phyloP scores from a whole-genome alignment of 202 grass and related monocot genomes.

The Miscanthus sacchariflorus region DNA sequence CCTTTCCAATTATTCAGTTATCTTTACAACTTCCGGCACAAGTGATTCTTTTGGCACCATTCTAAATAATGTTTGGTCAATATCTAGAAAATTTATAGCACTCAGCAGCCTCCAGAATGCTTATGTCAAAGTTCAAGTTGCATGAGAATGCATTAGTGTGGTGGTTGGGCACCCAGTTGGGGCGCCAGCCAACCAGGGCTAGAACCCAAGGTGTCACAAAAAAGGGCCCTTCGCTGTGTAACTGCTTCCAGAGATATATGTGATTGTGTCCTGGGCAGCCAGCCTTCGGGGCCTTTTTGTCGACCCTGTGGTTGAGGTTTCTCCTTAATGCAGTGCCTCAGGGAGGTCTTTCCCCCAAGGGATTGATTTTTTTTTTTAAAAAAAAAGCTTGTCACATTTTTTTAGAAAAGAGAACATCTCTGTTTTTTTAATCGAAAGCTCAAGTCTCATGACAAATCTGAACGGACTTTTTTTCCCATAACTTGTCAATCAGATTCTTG shows the following conservation, averaged over 20 bases:
- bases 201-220: not conserved
- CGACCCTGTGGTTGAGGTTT: not conserved
- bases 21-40: not conserved
- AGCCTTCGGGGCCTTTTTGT: not conserved
- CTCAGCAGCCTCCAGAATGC: not conserved
- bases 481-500: constrained; percentile 80
- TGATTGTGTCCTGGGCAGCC: not conserved
- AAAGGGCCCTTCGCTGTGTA: not conserved
- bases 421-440: not conserved
- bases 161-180: not conserved
- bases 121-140: not conserved
- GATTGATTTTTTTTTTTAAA: not conserved
- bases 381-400: not conserved
- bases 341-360: not conserved
- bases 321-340: not conserved
- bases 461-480: constrained; percentile 26
- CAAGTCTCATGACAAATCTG: not conserved
- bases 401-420: not conserved
- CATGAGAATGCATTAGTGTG: not conserved
- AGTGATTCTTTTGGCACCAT: not conserved
- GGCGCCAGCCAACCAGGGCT: not conserved
- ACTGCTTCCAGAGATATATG: not conserved
- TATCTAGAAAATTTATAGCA: not conserved
- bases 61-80: not conserved
- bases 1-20: not conserved